These are phyloP conservation scores for Aspergillus pseudoviridinutans DNA, from an alignment of 2,329 filamentous ascomycete genomes.

Conservation along the genomic window DNA sequence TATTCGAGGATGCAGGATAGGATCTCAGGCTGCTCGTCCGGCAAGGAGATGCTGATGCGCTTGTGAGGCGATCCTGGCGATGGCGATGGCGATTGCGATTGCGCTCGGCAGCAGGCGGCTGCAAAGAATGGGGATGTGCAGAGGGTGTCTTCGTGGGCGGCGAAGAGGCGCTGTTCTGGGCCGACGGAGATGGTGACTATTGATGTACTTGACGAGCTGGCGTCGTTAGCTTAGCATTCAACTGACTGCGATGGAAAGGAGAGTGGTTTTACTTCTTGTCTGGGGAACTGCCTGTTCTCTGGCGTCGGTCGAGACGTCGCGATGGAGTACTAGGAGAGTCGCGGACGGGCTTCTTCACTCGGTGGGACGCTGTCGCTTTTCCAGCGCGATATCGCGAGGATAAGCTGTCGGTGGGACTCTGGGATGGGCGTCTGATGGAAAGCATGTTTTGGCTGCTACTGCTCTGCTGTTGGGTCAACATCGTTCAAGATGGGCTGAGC, in stretches of 20 bases:
- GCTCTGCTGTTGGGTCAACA: not conserved
- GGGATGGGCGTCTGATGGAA: slow-evolving; percentile 21
- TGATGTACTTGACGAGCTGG: slow-evolving; percentile 57
- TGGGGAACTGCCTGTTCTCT: slow-evolving; percentile 29
- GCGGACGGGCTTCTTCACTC: slow-evolving; percentile 30
- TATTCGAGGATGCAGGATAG: slow-evolving; percentile 89
- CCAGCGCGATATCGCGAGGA: slow-evolving; percentile 40
- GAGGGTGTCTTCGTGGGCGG: slow-evolving; percentile 84
- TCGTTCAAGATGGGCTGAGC: not conserved
- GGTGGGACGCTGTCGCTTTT: slow-evolving; percentile 35
- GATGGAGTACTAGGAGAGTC: slow-evolving; percentile 22
- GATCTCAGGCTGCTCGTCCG: slow-evolving; percentile 83
- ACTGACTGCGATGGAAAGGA: not conserved
- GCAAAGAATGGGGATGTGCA: slow-evolving; percentile 75
- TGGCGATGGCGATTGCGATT: slow-evolving; percentile 39
- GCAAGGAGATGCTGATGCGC: slow-evolving; percentile 73
- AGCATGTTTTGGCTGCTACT: slow-evolving; percentile 13
- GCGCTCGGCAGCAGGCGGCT: slow-evolving; percentile 59
- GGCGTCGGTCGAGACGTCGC: slow-evolving; percentile 25
- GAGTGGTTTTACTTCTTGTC: slow-evolving; percentile 30
- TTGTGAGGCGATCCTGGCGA: slow-evolving; percentile 51
- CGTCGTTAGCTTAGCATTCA: not conserved
- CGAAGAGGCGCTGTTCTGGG: slow-evolving; percentile 80
- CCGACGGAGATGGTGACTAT: slow-evolving; percentile 80
- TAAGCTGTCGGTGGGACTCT: slow-evolving; percentile 31